Base-by-base conservation (phyloP, 331 rosid species). In the Dryas integrifolia region DNA sequence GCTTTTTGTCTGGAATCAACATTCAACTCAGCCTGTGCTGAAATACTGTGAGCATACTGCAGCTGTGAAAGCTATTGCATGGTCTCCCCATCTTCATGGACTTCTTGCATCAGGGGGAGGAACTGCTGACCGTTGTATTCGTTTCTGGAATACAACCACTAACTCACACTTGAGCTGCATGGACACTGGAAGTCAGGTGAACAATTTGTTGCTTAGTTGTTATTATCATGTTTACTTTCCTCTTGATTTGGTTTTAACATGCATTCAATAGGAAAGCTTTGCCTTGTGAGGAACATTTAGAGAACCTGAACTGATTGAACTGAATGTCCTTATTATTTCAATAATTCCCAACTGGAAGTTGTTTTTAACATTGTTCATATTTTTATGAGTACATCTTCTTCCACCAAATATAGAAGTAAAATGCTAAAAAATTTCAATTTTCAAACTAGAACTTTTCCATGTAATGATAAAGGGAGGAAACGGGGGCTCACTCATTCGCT, bases 21-120 rank as follows among this genome's bases (percentile, higher is more conserved):
- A 92, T 84, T 92, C 97, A 65, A 88, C 88, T 69, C 99, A 95
- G 55, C 99, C 99, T n/a, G 83, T 95, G 58, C 87, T 95, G 72
- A 95, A 88, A 76, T 95, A 85, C 86, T 87, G 90, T 78, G 97
- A 95, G 85, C 98, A 95, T 80, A 92, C 99, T 49, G 99, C 99
- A 21, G 99, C 99, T 45, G 99, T 95, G 58, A 95, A 95, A 85
- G 99, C 99, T 67, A 95, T 95, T 83, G 99, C 98, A 64, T 95
- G 99, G 99, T 95, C 98, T 67, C 99, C 99, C 59, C 98, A 92
- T 90, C 93, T 89, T 76, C 99, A 95, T 76, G 99, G 99, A 67
- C 99, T 95, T 83, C 96, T 95, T 59, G 99, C 99, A 73, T 95
- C 99, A 35, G 99, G 98, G 21, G 99, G 99, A 72, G 99, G 99